phyloP scores from a whole-genome alignment of 2,329 filamentous ascomycete genomes.

The Scleromitrula shiraiana region DNA sequence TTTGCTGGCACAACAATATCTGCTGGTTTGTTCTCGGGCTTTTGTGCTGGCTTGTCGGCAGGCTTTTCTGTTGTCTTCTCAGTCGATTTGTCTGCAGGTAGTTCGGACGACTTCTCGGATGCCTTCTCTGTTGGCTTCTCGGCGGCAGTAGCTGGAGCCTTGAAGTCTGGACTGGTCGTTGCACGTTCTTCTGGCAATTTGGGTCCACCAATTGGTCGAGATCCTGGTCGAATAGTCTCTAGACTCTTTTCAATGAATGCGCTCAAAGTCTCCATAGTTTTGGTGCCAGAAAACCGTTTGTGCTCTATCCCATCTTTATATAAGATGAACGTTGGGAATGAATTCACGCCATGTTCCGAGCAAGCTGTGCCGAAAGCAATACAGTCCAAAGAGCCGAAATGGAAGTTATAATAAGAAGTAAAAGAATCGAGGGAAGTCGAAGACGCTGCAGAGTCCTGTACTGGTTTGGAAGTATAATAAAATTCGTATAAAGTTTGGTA shows the following conservation, averaged over 20 bases:
- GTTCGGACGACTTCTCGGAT: constrained; percentile 12
- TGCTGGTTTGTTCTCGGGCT: not conserved
- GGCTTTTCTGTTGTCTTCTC: constrained; percentile 28
- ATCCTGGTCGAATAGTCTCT: constrained; percentile 72
- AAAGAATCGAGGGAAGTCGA: constrained; percentile 51
- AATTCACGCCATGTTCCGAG: constrained; percentile 53
- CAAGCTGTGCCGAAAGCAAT: constrained; percentile 76
- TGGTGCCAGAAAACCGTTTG: constrained; percentile 57
- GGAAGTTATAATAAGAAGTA: constrained; percentile 77
- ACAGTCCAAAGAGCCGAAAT: constrained; percentile 82
- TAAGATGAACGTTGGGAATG: constrained; percentile 70
- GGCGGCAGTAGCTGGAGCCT: constrained; percentile 12
- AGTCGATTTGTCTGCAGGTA: constrained; percentile 10
- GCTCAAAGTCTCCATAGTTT: constrained; percentile 58
- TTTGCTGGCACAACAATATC: not conserved
- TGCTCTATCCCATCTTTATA: constrained; percentile 70
- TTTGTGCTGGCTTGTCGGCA: constrained; percentile 13
- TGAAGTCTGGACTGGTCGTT: constrained; percentile 29
- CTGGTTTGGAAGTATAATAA: constrained; percentile 71
- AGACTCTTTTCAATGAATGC: constrained; percentile 67
- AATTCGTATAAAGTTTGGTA: constrained; percentile 94
- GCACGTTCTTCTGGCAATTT: constrained; percentile 66
- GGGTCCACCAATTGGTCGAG: constrained; percentile 49
- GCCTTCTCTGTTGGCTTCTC: constrained; percentile 29
- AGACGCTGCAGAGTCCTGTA: constrained; percentile 31